These are phyloP conservation scores for Dovyalis caffra DNA, from an alignment of 345 rosid species.

Conservation along the genomic window DNA sequence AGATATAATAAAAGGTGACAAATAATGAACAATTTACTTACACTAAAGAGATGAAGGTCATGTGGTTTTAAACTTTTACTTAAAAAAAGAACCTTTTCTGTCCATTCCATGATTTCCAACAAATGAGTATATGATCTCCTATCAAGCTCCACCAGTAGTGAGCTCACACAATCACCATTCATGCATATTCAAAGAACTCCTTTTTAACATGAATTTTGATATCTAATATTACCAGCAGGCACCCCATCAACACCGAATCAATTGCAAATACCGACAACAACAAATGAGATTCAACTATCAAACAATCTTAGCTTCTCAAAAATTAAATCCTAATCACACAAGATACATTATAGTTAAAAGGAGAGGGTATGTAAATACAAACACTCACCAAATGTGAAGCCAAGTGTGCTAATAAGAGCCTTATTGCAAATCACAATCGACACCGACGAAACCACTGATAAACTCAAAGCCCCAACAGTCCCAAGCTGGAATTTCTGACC, in stretches of 20 bases:
- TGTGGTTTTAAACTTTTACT: background rate
- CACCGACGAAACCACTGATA: slow-evolving; percentile 98
- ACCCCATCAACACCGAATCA: background rate
- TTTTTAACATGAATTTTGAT: background rate
- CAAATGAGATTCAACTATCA: background rate
- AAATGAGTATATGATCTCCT: background rate
- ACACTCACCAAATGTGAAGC: slow-evolving; percentile 80
- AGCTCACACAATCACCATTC: background rate
- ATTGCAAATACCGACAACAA: background rate
- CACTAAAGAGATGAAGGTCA: background rate
- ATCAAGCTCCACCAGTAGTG: background rate
- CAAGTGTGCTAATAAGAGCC: slow-evolving; percentile 97
- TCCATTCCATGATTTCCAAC: background rate
- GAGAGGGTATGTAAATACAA: background rate
- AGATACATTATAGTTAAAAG: background rate
- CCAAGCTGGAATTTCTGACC: slow-evolving; percentile 91
- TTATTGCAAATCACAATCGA: slow-evolving; percentile 99
- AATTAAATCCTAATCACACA: background rate
- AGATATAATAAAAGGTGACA: background rate
- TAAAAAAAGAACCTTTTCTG: background rate
- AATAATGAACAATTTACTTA: background rate
- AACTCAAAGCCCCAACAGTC: slow-evolving; percentile 85
- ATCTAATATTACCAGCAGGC: background rate
- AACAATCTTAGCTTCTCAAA: background rate
- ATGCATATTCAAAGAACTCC: background rate